Evolutionary conservation across 805 yeast genomes (phyloP).

Genomic region (Tetrapisispora arboricola): DNA sequence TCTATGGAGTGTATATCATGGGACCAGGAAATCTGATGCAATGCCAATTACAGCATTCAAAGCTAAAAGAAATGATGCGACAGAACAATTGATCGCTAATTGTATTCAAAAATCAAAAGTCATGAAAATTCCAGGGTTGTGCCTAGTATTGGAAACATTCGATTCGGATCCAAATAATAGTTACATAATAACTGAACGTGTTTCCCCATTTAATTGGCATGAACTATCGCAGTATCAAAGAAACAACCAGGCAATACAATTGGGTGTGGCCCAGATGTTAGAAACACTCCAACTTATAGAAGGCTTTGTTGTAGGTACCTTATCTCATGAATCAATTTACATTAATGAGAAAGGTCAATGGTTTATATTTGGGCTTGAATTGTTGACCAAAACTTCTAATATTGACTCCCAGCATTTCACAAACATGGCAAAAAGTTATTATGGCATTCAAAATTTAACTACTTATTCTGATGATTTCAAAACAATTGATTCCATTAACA

Average conservation of each 20-base stretch:
- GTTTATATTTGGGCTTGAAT: constrained; percentile 75
- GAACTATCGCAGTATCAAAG: constrained; percentile 5
- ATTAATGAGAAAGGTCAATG: constrained; percentile 69
- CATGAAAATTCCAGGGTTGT: constrained; percentile 26
- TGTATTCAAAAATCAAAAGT: constrained; percentile 20
- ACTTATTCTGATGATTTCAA: constrained; percentile 29
- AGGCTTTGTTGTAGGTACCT: constrained; percentile 51
- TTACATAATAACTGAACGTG: constrained; percentile 23
- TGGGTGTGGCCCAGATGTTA: constrained; percentile 21
- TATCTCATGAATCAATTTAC: constrained; percentile 48
- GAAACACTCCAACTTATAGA: constrained; percentile 20
- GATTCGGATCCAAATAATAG: constrained; percentile 19
- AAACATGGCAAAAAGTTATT: constrained; percentile 6
- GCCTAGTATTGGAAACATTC: constrained; percentile 20
- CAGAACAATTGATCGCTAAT: constrained; percentile 14
- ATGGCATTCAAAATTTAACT: constrained; percentile 6
- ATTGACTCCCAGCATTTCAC: constrained; percentile 8
- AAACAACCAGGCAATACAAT: constrained; percentile 12
- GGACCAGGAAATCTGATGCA: constrained; percentile 22
- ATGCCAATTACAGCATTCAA: constrained; percentile 22
- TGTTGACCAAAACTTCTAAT: constrained; percentile 28
- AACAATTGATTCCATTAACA: constrained; percentile 19
- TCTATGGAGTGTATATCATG: constrained; percentile 22
- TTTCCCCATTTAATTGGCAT: constrained; percentile 15
- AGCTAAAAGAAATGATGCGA: constrained; percentile 10